Base-by-base conservation (phyloP, 495 filamentous ascomycete genomes). In the Cercophora scortea region DNA sequence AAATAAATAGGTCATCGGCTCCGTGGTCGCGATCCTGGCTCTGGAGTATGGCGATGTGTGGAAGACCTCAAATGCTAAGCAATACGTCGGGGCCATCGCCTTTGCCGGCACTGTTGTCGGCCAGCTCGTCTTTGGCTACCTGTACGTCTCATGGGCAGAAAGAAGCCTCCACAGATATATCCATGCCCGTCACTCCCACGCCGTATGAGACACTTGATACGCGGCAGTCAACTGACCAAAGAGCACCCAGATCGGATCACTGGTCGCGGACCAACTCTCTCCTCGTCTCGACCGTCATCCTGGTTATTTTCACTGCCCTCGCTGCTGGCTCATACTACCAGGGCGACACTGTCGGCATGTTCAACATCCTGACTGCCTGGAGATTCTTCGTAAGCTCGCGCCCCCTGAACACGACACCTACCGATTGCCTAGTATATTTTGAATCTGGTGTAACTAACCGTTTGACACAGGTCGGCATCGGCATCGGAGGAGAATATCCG, bases 41-140 rank as follows among this genome's bases (percentile, higher is more conserved):
- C 61, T 52, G 4, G 72, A 91, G 55, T 92, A 95, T 57, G 70
- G 73, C 19, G 65, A 74, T 4, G 61, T 77, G 39, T 95, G 89
- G 68, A 76, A 57, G 32, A 65, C 72, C 15, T 91, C 88, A 1
- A 66, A 72, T 1, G 85, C 90, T 8, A 78, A 79, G 46, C 75
- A 79, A 45, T 86, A 90, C 55, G 80, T 94, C 54, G 75, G 80
- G 16, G 80, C 84, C 45, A 90, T 95, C 57, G 84, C 89, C 10
- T 96, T 96, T 58, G 90, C 85, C 0, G 90, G 91, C 12, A 95
- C 89, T 0, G 89, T 96, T 8, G 69, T 95, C 8, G 90, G 91
- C 0, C 85, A 89, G 73, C 73, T 95, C 0, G 60, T 84, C 47
- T 96, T 95, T 62, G 91, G 91, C 19, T 90, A 84, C 51, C 76